Conservation (phyloP, 2,329 filamentous ascomycete species). For the Talaromyces sp. region DNA sequence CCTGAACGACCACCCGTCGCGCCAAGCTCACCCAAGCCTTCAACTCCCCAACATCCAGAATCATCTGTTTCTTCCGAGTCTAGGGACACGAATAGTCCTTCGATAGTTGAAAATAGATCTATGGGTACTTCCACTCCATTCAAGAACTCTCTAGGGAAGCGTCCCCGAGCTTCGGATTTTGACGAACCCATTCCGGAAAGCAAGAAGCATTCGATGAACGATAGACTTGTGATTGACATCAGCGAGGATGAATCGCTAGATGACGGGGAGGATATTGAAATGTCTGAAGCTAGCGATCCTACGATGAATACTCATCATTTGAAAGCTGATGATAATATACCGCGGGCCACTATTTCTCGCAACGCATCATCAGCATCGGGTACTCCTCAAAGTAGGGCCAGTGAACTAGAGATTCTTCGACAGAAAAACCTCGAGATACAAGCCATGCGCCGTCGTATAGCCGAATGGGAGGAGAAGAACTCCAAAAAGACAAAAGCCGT, state of each 20-base stretch:
- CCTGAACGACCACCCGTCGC: conserved; percentile 36
- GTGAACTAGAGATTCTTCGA: conserved; percentile 44
- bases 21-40: conserved; percentile 20
- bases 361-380: conserved; percentile 27
- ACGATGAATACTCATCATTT: background rate
- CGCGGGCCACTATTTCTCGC: background rate
- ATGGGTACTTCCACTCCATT: conserved; percentile 2
- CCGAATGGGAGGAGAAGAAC: conserved; percentile 43
- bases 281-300: conserved; percentile 26
- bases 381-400: conserved; percentile 37
- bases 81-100: conserved; percentile 15
- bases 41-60: conserved; percentile 47
- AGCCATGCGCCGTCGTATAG: conserved; percentile 48
- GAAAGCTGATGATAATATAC: background rate
- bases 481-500: conserved; percentile 39
- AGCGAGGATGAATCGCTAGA: conserved; percentile 65
- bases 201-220: conserved; percentile 60
- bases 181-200: conserved; percentile 52
- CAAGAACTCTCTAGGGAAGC: conserved; percentile 46
- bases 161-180: conserved; percentile 68
- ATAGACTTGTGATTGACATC: conserved; percentile 75
- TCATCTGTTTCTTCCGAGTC: conserved; percentile 38
- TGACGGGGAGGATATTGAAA: conserved; percentile 29
- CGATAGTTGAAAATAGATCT: conserved; percentile 5
- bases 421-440: conserved; percentile 50